Evolutionary conservation across 2,329 filamentous ascomycete genomes (phyloP).

Genomic region (Colletotrichum echinochloae): DNA sequence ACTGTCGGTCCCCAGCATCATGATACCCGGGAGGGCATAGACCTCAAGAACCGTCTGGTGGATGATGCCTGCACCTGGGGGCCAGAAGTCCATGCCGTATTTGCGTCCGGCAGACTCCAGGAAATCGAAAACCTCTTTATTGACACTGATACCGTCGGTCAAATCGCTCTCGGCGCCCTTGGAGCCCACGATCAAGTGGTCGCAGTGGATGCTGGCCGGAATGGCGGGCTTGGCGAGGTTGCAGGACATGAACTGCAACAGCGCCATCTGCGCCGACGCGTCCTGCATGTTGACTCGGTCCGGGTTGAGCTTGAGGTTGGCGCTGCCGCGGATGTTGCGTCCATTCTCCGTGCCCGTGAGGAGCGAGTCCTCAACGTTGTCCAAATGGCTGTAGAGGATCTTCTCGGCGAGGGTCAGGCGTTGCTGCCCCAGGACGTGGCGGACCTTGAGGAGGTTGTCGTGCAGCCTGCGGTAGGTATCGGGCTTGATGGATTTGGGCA

Average conservation of each 20-base stretch:
- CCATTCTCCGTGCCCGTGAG: conserved; percentile 87
- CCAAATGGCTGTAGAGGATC: conserved; percentile 96
- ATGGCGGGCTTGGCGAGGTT: conserved; percentile 90
- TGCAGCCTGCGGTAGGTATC: conserved; percentile 88
- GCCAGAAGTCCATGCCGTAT: conserved; percentile 97
- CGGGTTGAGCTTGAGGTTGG: conserved; percentile 96
- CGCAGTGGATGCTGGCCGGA: conserved; percentile 97
- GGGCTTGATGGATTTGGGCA: conserved; percentile 55
- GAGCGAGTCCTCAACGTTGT: conserved; percentile 89
- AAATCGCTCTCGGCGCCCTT: conserved; percentile 90
- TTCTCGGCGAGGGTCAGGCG: conserved; percentile 93
- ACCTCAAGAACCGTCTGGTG: conserved; percentile 99
- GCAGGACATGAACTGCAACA: conserved; percentile 99
- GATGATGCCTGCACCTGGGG: conserved; percentile 92
- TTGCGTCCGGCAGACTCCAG: conserved; percentile 90
- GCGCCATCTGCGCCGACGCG: conserved; percentile 97
- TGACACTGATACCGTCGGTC: conserved; percentile 85
- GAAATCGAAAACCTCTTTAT: conserved; percentile 98
- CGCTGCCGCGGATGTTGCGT: conserved; percentile 83
- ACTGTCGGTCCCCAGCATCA: conserved; percentile 99
- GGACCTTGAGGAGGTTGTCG: conserved; percentile 80
- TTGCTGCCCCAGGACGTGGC: conserved; percentile 74
- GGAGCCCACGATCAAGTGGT: conserved; percentile 98
- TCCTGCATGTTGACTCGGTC: conserved; percentile 99
- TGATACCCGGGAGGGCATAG: conserved; percentile 94